phyloP scores from a whole-genome alignment of 768 basidiomycete genomes.

The Boletus vinaceobasis region DNA sequence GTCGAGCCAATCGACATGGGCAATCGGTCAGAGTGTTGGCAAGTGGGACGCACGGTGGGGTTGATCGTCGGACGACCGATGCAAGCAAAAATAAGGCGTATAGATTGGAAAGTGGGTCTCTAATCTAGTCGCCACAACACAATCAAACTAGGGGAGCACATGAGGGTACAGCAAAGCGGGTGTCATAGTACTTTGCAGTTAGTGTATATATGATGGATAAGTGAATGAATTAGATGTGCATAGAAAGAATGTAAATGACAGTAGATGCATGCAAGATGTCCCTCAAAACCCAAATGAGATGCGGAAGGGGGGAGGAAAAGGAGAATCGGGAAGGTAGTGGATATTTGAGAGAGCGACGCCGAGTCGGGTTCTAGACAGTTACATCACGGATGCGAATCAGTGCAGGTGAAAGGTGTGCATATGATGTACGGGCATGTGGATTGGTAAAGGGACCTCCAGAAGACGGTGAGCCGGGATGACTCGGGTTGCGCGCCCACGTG shows the following conservation, averaged over 20 bases:
- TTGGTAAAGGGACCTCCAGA: constrained; percentile 53
- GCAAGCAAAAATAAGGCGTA: constrained; percentile 29
- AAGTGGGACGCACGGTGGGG: constrained; percentile 42
- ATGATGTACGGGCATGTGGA: constrained; percentile 55
- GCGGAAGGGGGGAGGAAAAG: constrained; percentile 6
- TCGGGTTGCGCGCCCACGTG: constrained; percentile 43
- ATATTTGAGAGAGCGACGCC: constrained; percentile 1
- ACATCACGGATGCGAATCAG: constrained; percentile 46
- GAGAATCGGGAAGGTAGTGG: not conserved
- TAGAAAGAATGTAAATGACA: constrained; percentile 21
- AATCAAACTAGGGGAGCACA: constrained; percentile 30
- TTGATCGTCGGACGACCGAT: constrained; percentile 4
- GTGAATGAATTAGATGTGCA: constrained; percentile 33
- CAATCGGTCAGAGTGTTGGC: constrained; percentile 43
- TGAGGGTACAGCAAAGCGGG: constrained; percentile 33
- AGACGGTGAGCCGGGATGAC: constrained; percentile 34
- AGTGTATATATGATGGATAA: constrained; percentile 35
- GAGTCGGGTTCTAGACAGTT: constrained; percentile 11
- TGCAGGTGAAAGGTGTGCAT: constrained; percentile 49
- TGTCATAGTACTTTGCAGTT: constrained; percentile 22
- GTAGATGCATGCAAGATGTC: constrained; percentile 16
- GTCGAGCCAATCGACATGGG: constrained; percentile 32
- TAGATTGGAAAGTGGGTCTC: constrained; percentile 40
- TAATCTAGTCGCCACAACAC: constrained; percentile 32
- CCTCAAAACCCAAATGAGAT: constrained; percentile 15